Conservation (phyloP, 345 rosid genomes). For the Salix viminalis region DNA sequence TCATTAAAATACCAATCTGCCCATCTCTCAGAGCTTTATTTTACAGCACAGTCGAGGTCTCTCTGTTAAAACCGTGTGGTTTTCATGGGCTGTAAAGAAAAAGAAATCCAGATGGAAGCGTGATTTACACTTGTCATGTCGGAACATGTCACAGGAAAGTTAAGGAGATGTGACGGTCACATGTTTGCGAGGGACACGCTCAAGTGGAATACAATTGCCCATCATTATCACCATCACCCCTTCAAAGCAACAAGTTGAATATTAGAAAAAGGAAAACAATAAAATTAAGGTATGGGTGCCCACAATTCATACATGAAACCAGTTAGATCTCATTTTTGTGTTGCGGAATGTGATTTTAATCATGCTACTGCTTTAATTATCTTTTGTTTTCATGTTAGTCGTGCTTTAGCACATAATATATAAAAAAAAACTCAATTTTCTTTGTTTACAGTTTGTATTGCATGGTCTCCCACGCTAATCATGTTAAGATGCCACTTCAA, state of each 20-base stretch:
- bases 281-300: neutral
- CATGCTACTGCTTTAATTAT: conserved; percentile 1
- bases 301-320: conserved; percentile 7
- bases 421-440: neutral
- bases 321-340: neutral
- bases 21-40: neutral
- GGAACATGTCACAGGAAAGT: conserved; percentile 31
- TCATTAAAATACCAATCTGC: neutral
- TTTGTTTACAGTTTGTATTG: neutral
- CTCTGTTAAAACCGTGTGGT: neutral
- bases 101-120: conserved; percentile 10
- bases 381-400: neutral
- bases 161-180: conserved; percentile 21
- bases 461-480: conserved; percentile 18
- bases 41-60: neutral
- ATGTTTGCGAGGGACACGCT: conserved; percentile 20
- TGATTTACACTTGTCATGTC: conserved; percentile 30
- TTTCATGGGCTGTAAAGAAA: conserved; percentile 16
- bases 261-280: neutral
- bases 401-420: conserved; percentile 17
- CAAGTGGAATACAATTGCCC: conserved; percentile 23
- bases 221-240: conserved; percentile 2
- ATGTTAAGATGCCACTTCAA: conserved; percentile 8
- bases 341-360: conserved; percentile 8
- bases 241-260: neutral